These are phyloP conservation scores for Cryptococcus sp. DNA, from an alignment of 1,284 basidiomycete genomes.

Conservation along the genomic window DNA sequence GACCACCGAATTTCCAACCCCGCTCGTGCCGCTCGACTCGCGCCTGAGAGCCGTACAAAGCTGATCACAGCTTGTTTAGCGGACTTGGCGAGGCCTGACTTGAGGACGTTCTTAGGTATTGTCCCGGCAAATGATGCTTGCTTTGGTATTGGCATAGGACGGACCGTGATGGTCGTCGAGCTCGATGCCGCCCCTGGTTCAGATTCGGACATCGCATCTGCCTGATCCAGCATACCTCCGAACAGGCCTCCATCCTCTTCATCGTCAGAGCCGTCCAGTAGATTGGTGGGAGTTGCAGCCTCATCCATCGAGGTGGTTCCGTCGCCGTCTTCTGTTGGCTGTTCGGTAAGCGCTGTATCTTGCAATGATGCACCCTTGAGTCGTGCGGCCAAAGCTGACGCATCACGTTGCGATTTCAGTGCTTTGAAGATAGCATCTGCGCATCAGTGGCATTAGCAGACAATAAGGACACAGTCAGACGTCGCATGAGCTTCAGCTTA, in stretches of 20 bases:
- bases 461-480: no score
- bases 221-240: constrained; percentile 71
- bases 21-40: constrained; percentile 70
- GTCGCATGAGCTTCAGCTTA: constrained; percentile 16
- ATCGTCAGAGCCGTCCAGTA: constrained; percentile 16
- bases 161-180: constrained; percentile 60
- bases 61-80: constrained; percentile 74
- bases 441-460: constrained; percentile 1
- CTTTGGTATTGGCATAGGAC: constrained; percentile 77
- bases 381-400: constrained; percentile 59
- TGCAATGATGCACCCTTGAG: constrained; percentile 55
- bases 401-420: constrained; percentile 62
- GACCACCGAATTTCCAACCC: constrained; percentile 73
- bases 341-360: neutral
- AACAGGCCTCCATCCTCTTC: constrained; percentile 69
- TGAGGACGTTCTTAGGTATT: constrained; percentile 39
- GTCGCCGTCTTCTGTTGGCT: neutral
- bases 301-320: neutral
- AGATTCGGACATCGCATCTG: constrained; percentile 53
- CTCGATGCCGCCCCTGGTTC: constrained; percentile 58
- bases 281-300: neutral
- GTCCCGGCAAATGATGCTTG: constrained; percentile 62
- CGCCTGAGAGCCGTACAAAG: constrained; percentile 66
- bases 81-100: constrained; percentile 39
- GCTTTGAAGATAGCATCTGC: constrained; percentile 61